These are phyloP conservation scores for Rhizoclosmatium globosum DNA, from an alignment of 192 early-diverging fungal species.

Conservation along the genomic window DNA sequence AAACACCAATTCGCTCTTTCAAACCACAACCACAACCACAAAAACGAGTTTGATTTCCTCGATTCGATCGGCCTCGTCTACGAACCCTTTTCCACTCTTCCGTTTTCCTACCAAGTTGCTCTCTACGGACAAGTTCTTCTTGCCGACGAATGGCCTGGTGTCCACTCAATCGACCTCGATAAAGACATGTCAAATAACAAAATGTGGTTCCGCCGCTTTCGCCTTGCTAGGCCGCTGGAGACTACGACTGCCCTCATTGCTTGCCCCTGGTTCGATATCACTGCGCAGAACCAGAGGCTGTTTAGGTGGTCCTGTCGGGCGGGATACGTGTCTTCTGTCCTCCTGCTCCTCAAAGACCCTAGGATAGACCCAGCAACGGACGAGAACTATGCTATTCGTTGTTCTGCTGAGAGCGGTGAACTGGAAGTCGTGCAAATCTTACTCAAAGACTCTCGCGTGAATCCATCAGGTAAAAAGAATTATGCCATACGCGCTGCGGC, in stretches of 20 bases:
- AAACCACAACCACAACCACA: too few species aligned
- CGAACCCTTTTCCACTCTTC: background rate
- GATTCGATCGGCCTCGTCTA: background rate
- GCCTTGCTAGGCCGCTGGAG: background rate
- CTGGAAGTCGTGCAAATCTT: conserved; percentile 6
- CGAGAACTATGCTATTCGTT: background rate
- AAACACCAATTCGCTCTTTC: too few species aligned
- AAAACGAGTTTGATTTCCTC: background rate
- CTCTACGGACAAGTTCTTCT: background rate
- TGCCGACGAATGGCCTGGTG: background rate
- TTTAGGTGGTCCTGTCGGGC: conserved; percentile 7
- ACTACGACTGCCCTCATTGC: background rate
- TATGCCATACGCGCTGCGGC: background rate
- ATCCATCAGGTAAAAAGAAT: conserved; percentile 14
- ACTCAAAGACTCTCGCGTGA: background rate
- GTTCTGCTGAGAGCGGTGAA: background rate
- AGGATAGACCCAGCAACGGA: conserved; percentile 12
- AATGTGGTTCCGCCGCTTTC: background rate
- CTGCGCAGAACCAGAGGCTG: background rate
- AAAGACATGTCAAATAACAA: background rate
- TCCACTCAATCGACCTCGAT: background rate
- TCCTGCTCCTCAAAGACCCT: background rate
- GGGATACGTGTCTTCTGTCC: background rate
- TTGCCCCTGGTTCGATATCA: background rate
- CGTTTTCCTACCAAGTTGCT: background rate